Evolutionary conservation across 2,329 filamentous ascomycete genomes (phyloP).

Genomic region (Colletotrichum cordylinicola): DNA sequence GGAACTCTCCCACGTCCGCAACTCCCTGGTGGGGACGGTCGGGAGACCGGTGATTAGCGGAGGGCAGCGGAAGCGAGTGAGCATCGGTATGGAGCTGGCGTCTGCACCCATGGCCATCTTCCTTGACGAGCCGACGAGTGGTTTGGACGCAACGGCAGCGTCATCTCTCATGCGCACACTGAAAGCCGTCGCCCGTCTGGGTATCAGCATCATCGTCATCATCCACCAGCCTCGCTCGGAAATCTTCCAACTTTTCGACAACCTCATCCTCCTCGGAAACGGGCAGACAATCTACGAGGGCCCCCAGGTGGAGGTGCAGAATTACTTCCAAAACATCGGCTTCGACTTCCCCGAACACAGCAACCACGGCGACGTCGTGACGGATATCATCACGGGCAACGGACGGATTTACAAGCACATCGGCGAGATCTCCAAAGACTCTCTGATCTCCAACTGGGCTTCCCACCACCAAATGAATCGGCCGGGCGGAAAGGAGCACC

Average conservation of each 20-base stretch:
- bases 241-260: slow-evolving; percentile 63
- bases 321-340: slow-evolving; percentile 58
- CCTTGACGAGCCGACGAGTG: slow-evolving; percentile 59
- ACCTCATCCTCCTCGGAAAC: slow-evolving; percentile 58
- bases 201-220: slow-evolving; percentile 63
- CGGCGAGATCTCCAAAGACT: slow-evolving; percentile 52
- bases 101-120: slow-evolving; percentile 62
- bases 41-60: slow-evolving; percentile 59
- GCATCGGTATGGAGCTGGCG: slow-evolving; percentile 64
- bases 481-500: slow-evolving; percentile 28
- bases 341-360: slow-evolving; percentile 54
- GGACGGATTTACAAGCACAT: slow-evolving; percentile 53
- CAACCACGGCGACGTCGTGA: slow-evolving; percentile 63
- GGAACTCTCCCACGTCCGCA: slow-evolving; percentile 55
- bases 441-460: slow-evolving; percentile 55
- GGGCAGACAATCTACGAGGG: slow-evolving; percentile 63
- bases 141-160: slow-evolving; percentile 60
- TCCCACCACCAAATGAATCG: slow-evolving; percentile 31
- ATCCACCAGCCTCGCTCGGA: slow-evolving; percentile 66
- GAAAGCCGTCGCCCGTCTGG: slow-evolving; percentile 57
- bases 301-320: slow-evolving; percentile 43
- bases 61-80: slow-evolving; percentile 63
- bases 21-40: slow-evolving; percentile 57
- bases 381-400: slow-evolving; percentile 67
- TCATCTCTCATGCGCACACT: slow-evolving; percentile 61